These are phyloP conservation scores for Apiotrichum mycotoxinovorans DNA, from an alignment of 1,284 basidiomycete genomes.

Conservation along the genomic window DNA sequence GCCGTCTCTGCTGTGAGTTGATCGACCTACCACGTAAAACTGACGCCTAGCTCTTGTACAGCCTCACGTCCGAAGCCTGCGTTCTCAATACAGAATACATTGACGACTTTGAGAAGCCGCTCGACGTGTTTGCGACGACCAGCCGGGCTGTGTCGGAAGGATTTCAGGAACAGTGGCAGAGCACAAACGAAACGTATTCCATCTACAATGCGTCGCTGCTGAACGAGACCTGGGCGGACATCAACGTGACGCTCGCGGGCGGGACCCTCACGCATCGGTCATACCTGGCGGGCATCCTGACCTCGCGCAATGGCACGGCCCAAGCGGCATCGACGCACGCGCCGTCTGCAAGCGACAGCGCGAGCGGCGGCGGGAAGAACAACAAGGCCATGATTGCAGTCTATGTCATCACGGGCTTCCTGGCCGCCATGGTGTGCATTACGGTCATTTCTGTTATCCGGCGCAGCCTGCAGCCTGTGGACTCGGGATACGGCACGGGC, in stretches of 20 bases:
- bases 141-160: constrained; percentile 46
- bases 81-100: constrained; percentile 70
- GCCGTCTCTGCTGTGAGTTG: constrained; percentile 67
- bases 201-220: constrained; percentile 53
- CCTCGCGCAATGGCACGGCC: constrained; percentile 62
- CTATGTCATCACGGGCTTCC: constrained; percentile 79
- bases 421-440: constrained; percentile 65
- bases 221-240: constrained; percentile 41
- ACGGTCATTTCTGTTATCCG: constrained; percentile 51
- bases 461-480: constrained; percentile 59
- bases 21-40: constrained; percentile 2
- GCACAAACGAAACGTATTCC: constrained; percentile 56
- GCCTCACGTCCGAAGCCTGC: constrained; percentile 65
- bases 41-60: constrained; percentile 65
- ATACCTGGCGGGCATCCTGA: constrained; percentile 66
- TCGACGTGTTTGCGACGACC: constrained; percentile 66
- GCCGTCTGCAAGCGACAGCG: constrained; percentile 3
- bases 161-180: constrained; percentile 61
- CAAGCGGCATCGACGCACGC: constrained; percentile 32
- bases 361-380: constrained; percentile 20
- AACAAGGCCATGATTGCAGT: constrained; percentile 62
- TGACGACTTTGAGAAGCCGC: constrained; percentile 62
- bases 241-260: constrained; percentile 56
- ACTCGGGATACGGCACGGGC: not conserved
- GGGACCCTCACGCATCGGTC: constrained; percentile 50